Percentiles rank a stretch among this genome's conserved stretches.
Conservation (phyloP, 2,329 filamentous ascomycete species). For the Colletotrichum camelliae region DNA sequence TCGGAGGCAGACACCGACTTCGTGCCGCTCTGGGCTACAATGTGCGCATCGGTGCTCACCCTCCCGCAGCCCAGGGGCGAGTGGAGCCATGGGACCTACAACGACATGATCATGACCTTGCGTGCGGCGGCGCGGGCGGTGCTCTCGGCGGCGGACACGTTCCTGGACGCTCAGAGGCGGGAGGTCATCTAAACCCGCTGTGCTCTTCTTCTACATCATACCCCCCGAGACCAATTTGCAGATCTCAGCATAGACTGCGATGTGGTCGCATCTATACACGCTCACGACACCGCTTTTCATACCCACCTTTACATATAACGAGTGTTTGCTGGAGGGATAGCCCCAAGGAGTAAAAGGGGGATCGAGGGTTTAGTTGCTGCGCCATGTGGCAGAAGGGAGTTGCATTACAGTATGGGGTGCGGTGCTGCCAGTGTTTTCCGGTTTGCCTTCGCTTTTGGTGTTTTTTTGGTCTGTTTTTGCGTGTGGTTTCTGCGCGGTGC, state of each 20-base stretch:
- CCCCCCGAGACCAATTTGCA: conserved; percentile 10
- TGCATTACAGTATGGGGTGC: background rate
- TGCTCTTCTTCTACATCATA: conserved; percentile 18
- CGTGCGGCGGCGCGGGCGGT: background rate
- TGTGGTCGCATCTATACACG: conserved; percentile 4
- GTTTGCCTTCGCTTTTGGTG: no score
- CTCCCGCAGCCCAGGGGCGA: background rate
- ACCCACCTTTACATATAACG: conserved; percentile 14
- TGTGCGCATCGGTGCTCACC: no score
- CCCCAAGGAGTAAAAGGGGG: background rate
- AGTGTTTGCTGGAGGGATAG: background rate
- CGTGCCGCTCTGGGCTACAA: background rate
- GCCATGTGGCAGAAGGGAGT: background rate
- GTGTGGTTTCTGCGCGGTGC: no score
- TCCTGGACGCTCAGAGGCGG: background rate
- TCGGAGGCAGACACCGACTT: background rate
- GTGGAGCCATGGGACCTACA: background rate
- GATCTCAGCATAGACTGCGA: conserved; percentile 17
- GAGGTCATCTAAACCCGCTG: no score
- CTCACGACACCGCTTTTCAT: conserved; percentile 17
- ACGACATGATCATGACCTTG: background rate
- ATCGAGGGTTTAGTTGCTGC: background rate
- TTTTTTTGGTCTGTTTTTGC: no score
- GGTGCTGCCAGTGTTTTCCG: no score
- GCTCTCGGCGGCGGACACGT: background rate